These are phyloP conservation scores for Collariella sp. DNA, from an alignment of 495 filamentous ascomycete species.

Conservation along the genomic window DNA sequence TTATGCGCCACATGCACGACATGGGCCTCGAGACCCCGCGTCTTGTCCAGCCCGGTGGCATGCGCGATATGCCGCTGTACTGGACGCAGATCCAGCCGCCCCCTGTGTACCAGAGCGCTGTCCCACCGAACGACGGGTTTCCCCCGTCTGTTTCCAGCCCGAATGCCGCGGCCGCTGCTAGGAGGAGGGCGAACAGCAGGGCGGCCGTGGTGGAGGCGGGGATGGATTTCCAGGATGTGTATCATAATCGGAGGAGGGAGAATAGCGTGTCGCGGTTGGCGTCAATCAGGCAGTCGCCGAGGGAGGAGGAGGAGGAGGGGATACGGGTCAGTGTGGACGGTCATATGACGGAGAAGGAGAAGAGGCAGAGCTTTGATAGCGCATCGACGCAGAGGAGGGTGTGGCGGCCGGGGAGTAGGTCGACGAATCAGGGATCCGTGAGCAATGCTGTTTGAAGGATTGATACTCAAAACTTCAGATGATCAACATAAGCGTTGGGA, in stretches of 20 bases:
- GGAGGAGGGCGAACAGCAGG: slow-evolving; percentile 16
- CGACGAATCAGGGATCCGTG: slow-evolving; percentile 5
- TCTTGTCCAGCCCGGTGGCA: slow-evolving; percentile 60
- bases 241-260: slow-evolving; percentile 19
- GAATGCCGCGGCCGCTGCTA: not conserved
- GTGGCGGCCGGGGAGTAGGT: slow-evolving; percentile 7
- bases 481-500: no score
- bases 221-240: slow-evolving; percentile 30
- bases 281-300: slow-evolving; percentile 18
- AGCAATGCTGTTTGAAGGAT: slow-evolving; percentile 18
- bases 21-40: slow-evolving; percentile 83
- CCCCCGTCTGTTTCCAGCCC: not conserved
- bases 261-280: slow-evolving; percentile 11
- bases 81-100: slow-evolving; percentile 33
- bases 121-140: not conserved
- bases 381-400: slow-evolving; percentile 4
- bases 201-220: slow-evolving; percentile 24
- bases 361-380: slow-evolving; percentile 30
- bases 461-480: no score
- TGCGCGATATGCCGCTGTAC: slow-evolving; percentile 42
- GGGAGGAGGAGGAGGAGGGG: slow-evolving; percentile 14
- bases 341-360: slow-evolving; percentile 9
- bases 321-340: not conserved
- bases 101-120: slow-evolving; percentile 11
- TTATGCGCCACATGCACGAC: slow-evolving; percentile 78